Conservation (phyloP, 257 asterid species). For the Jacaranda copaia region DNA sequence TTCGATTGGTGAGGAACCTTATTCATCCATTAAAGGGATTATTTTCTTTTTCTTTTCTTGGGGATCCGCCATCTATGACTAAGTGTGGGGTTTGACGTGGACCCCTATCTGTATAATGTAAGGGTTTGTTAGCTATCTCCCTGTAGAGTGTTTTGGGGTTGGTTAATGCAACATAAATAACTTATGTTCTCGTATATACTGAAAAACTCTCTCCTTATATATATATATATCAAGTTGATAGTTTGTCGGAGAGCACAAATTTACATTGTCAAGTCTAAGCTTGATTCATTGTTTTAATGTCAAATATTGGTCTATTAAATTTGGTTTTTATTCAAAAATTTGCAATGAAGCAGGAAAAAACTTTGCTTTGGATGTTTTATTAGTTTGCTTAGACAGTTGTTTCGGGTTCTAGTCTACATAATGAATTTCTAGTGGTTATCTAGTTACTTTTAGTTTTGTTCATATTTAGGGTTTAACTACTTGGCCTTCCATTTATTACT, state of each 20-base stretch:
- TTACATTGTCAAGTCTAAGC: slow-evolving; percentile 19
- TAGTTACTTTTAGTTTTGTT: slow-evolving; percentile 9
- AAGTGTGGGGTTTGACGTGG: no score
- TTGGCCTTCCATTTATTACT: slow-evolving; percentile 26
- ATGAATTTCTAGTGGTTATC: slow-evolving; percentile 24
- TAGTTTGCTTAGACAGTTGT: slow-evolving; percentile 7
- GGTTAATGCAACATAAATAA: slow-evolving; percentile 6
- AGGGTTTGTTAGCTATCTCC: background rate
- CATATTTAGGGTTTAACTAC: slow-evolving; percentile 5
- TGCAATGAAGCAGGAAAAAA: slow-evolving; percentile 6
- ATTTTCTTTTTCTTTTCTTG: no score
- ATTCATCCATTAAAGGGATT: slow-evolving; percentile 19
- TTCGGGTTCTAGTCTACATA: slow-evolving; percentile 8
- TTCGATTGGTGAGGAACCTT: slow-evolving; percentile 72
- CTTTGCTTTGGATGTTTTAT: slow-evolving; percentile 7
- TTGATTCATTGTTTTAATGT: slow-evolving; percentile 17
- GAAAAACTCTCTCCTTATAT: background rate
- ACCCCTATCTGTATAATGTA: no score
- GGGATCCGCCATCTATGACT: no score
- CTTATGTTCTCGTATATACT: background rate
- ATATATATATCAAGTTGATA: slow-evolving; percentile 18
- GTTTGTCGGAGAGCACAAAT: slow-evolving; percentile 25
- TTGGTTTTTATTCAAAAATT: background rate
- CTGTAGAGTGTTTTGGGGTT: slow-evolving; percentile 11
- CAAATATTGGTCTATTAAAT: slow-evolving; percentile 3